A percentile compares a stretch with the other conserved stretches of the same genome.
These are phyloP conservation scores for Fusarium redolens DNA, from an alignment of 2,329 filamentous ascomycete genomes.

Conservation along the genomic window DNA sequence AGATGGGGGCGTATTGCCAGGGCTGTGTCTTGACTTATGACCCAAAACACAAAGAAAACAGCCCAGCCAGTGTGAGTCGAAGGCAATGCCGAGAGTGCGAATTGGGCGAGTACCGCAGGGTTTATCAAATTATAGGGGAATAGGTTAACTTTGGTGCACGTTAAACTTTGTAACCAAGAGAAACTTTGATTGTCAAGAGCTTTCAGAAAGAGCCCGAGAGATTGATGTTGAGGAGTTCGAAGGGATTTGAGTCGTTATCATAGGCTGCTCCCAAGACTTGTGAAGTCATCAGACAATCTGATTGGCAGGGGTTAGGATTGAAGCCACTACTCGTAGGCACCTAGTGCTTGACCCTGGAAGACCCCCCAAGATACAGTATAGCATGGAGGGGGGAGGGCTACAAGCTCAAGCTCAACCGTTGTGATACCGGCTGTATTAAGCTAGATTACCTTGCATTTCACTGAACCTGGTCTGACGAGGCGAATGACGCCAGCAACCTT, in stretches of 20 bases:
- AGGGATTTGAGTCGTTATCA: conserved; percentile 30
- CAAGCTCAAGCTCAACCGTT: conserved; percentile 12
- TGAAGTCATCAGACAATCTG: conserved; percentile 30
- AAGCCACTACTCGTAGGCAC: conserved; percentile 4
- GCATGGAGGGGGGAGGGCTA: conserved; percentile 5
- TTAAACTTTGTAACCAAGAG: conserved; percentile 1
- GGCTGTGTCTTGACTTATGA: conserved; percentile 37
- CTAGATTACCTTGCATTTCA: background rate
- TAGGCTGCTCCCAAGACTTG: conserved; percentile 33
- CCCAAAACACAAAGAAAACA: conserved; percentile 37
- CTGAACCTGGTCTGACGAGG: conserved; percentile 5
- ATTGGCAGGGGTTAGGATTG: conserved; percentile 18
- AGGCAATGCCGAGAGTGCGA: background rate
- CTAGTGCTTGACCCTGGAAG: background rate
- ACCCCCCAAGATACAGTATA: background rate
- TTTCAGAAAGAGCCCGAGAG: conserved; percentile 18
- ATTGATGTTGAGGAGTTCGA: conserved; percentile 23
- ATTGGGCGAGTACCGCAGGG: background rate
- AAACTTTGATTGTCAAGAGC: conserved; percentile 34
- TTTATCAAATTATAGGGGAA: background rate
- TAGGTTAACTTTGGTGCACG: background rate
- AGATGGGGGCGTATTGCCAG: conserved; percentile 18
- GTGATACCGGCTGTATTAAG: background rate
- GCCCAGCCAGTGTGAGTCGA: conserved; percentile 15
- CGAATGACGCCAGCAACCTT: conserved; percentile 15